Percentiles rank a stretch among this genome's conserved stretches.
These are phyloP conservation scores for Sugiyamaella smithiae DNA, from an alignment of 805 yeast species.

Conservation along the genomic window DNA sequence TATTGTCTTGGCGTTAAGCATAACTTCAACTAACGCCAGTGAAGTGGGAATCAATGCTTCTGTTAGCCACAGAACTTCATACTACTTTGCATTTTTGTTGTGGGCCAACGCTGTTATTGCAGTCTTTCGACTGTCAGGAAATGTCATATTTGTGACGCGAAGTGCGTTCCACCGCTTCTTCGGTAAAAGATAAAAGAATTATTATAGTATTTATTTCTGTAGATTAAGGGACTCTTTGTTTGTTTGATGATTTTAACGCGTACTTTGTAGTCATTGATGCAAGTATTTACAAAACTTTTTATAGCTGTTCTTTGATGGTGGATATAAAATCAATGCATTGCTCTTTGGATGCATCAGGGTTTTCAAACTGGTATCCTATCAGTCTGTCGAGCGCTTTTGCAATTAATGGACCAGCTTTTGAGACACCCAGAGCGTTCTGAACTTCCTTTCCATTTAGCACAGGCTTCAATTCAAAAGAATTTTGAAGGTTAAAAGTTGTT, in stretches of 20 bases:
- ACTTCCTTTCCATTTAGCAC: slow-evolving; percentile 67
- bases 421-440: slow-evolving; percentile 42
- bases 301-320: background rate
- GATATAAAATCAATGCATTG: slow-evolving; percentile 49
- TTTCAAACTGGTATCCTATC: slow-evolving; percentile 72
- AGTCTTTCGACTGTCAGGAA: slow-evolving; percentile 53
- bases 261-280: no score
- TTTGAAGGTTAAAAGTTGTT: slow-evolving; percentile 35
- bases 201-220: background rate
- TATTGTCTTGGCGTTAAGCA: slow-evolving; percentile 36
- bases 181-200: slow-evolving; percentile 17
- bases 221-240: background rate
- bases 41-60: slow-evolving; percentile 38
- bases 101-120: slow-evolving; percentile 66
- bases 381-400: slow-evolving; percentile 52
- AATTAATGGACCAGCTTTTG: slow-evolving; percentile 90
- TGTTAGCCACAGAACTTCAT: slow-evolving; percentile 36
- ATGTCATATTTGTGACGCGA: slow-evolving; percentile 44
- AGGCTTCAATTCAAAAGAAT: slow-evolving; percentile 55
- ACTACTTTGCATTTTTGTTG: slow-evolving; percentile 47
- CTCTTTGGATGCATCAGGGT: slow-evolving; percentile 54
- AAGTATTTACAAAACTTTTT: no score
- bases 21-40: slow-evolving; percentile 36
- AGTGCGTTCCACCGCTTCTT: slow-evolving; percentile 23
- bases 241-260: no score